These are phyloP conservation scores for Diaporthe helianthi DNA, from an alignment of 2,329 filamentous ascomycete genomes.

Conservation along the genomic window DNA sequence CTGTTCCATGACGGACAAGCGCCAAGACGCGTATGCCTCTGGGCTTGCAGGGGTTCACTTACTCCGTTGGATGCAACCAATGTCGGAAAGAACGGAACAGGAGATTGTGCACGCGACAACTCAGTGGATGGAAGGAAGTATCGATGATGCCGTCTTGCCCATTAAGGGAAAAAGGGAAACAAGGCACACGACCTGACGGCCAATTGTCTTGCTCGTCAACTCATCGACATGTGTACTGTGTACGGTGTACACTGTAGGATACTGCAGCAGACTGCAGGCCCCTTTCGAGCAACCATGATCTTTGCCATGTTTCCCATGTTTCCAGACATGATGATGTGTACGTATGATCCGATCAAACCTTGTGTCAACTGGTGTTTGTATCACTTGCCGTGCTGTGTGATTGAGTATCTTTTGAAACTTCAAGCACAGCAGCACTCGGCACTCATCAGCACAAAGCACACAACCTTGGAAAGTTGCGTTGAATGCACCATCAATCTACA, in stretches of 20 bases:
- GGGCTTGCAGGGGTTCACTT: background rate
- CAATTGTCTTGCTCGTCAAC: too few species aligned
- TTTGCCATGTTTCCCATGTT: background rate
- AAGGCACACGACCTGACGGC: background rate
- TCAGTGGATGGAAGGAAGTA: background rate
- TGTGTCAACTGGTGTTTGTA: background rate
- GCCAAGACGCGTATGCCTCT: slow-evolving; percentile 12
- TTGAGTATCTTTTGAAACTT: background rate
- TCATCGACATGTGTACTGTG: background rate
- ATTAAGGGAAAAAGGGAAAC: background rate
- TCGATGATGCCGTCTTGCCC: background rate
- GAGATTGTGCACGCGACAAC: slow-evolving; percentile 29
- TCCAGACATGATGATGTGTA: background rate
- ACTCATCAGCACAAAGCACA: background rate
- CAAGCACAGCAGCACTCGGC: background rate
- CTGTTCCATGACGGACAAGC: slow-evolving; percentile 1
- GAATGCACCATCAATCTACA: background rate
- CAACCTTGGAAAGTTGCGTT: background rate
- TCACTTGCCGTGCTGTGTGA: background rate
- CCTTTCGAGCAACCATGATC: background rate
- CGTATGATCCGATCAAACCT: background rate
- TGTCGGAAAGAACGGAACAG: slow-evolving; percentile 22
- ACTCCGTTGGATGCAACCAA: slow-evolving; percentile 11
- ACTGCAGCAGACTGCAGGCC: too few species aligned
- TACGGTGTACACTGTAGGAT: background rate